These are phyloP conservation scores for Torulaspora maleeae DNA, from an alignment of 805 yeast species.

Conservation along the genomic window DNA sequence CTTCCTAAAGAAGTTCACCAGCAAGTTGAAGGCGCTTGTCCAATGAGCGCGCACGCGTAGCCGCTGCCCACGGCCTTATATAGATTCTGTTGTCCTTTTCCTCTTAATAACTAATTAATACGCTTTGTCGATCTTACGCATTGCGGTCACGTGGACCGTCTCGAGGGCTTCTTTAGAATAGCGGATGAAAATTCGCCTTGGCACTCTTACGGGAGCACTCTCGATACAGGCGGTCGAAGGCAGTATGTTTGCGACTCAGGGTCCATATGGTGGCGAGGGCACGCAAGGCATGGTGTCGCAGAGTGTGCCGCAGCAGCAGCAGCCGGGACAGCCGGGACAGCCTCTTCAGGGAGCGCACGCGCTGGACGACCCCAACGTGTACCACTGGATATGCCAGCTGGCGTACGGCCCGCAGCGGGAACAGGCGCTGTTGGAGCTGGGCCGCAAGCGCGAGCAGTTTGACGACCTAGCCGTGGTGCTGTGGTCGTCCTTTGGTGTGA, in stretches of 20 bases:
- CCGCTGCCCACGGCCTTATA: not conserved
- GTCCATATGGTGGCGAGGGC: not conserved
- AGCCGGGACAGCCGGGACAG: conserved; percentile 3
- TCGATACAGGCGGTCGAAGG: not conserved
- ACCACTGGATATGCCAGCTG: conserved; percentile 83
- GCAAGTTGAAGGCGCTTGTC: conserved; percentile 13
- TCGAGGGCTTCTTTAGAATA: no score
- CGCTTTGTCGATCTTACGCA: not conserved
- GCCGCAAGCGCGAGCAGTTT: conserved; percentile 90
- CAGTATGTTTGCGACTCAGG: conserved; percentile 8
- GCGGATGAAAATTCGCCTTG: no score
- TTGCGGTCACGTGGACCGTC: not conserved
- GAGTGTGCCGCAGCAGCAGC: conserved; percentile 1
- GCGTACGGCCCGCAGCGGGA: conserved; percentile 89
- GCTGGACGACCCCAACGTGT: conserved; percentile 74
- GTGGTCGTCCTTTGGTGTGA: conserved; percentile 96
- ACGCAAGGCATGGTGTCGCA: not conserved
- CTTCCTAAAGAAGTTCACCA: conserved; percentile 15
- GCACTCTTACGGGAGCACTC: not conserved
- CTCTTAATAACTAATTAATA: conserved; percentile 4
- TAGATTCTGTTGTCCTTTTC: not conserved
- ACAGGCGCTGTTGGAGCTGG: conserved; percentile 85
- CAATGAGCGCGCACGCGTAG: not conserved
- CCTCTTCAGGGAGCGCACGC: conserved; percentile 35
- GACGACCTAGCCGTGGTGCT: conserved; percentile 88